Evolutionary conservation across 2,329 filamentous ascomycete species (phyloP).

Genomic region (Penicillium verrucosum): DNA sequence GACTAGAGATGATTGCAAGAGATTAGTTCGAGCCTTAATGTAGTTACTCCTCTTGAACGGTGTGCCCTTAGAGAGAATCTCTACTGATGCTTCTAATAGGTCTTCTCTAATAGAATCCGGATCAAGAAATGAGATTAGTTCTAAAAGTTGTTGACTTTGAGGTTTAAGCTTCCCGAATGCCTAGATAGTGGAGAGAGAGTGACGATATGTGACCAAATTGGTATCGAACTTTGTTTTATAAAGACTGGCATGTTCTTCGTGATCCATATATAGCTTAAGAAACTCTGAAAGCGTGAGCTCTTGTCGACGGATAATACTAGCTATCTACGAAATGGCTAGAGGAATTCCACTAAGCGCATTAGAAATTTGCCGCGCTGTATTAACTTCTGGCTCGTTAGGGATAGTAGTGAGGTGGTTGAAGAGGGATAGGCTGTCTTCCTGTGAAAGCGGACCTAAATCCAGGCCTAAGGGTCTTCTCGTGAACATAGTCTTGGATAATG

Average conservation of each 20-base stretch:
- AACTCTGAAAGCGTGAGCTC: not conserved
- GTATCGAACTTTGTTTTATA: not conserved
- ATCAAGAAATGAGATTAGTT: not conserved
- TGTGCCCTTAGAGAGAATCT: not conserved
- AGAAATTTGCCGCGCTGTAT: not conserved
- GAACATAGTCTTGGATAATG: not conserved
- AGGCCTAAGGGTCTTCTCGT: not conserved
- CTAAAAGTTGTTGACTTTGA: not conserved
- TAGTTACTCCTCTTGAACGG: conserved; percentile 12
- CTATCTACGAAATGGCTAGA: not conserved
- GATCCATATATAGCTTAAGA: not conserved
- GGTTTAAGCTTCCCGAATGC: not conserved
- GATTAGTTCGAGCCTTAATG: conserved; percentile 21
- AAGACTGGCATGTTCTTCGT: not conserved
- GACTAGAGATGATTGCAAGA: conserved; percentile 26
- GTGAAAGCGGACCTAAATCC: not conserved
- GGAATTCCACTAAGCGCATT: not conserved
- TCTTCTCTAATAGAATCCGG: not conserved
- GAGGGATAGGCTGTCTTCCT: not conserved
- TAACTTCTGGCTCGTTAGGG: not conserved
- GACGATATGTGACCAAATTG: not conserved
- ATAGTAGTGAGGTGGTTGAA: not conserved
- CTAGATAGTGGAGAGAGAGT: not conserved
- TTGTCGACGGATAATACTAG: not conserved
- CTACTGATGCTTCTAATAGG: not conserved